Evolutionary conservation across 2,329 filamentous ascomycete genomes (phyloP), one percentile per base, ranked within the genome.

Genomic region (Epichloe sylvatica): DNA sequence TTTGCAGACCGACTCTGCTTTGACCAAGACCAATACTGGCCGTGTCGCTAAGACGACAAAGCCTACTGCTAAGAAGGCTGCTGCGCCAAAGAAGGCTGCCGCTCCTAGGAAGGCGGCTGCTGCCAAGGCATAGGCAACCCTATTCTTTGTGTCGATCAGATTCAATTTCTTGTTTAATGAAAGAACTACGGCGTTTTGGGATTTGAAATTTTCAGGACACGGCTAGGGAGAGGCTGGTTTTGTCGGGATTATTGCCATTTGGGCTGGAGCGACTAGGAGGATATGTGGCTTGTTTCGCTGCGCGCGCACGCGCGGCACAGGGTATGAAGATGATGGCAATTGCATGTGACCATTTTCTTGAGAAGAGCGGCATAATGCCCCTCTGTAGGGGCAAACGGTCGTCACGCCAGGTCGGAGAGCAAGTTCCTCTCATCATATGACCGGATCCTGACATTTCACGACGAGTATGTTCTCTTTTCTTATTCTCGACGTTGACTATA

Each of bases 11-110:
- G 39, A 68, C 51, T 80, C 81, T 61, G 75, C 83, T 45, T 70
- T 89, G 47, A 78, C 77, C 65, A 90, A 86, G 79, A 90, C 87
- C 67, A 92, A 92, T 79, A 83, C 86, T 49, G 87, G 88, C 45
- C 84, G 88, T 58, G 84, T 94, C 60, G 80, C 83, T 60, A 94
- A 92, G 80, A 72, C 75, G 23, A 51, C 69, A 59, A 69, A 71
- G 60, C 65, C 68, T 19, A 67, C 73, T 7, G 67, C 71, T 39
- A 72, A 75, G 63, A 72, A 72, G 68, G 66, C 67, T 23, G 65
- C 67, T 17, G 65, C 70, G 11, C 57, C 67, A 36, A 72, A 70
- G 64, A 72, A 71, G 65, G 65, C 67, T 45, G 66, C 70, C 17
- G 61, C 67, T 5, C 60, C 69, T 25, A 72, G 72, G 64, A 70